Conservation (phyloP, 75 land plant genomes). For the Cupressus sempervirens region DNA sequence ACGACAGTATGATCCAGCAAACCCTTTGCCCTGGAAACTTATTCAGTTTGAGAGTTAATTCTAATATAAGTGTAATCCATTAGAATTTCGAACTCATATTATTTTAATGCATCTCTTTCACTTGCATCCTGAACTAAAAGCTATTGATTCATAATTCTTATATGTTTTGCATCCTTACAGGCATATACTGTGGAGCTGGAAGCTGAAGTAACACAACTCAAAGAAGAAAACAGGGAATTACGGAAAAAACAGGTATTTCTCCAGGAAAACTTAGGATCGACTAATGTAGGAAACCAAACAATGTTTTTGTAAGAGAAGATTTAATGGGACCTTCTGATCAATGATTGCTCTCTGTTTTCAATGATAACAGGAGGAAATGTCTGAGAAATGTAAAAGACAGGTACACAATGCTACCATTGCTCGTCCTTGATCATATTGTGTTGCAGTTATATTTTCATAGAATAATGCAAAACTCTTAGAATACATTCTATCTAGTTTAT, state of each 20-base stretch:
- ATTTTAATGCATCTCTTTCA: no score
- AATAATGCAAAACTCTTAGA: not conserved
- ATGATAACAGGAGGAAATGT: constrained; percentile 40
- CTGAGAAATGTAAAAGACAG: constrained; percentile 55
- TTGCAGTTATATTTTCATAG: not conserved
- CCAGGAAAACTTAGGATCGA: not conserved
- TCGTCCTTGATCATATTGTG: not conserved
- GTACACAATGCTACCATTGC: constrained; percentile 18
- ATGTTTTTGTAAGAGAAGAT: not conserved
- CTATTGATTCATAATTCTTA: no score
- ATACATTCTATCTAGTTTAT: not conserved
- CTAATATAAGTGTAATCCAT: no score
- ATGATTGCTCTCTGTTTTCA: constrained; percentile 12
- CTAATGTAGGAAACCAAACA: not conserved
- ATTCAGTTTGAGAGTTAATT: not conserved
- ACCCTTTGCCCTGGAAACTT: not conserved
- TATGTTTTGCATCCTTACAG: constrained; percentile 19
- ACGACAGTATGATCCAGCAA: not conserved
- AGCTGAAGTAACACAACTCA: constrained; percentile 77
- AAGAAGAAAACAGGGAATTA: constrained; percentile 60
- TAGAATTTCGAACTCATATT: no score
- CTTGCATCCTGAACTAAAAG: no score
- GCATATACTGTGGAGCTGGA: constrained; percentile 83
- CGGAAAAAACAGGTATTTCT: constrained; percentile 41
- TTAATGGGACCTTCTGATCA: not conserved